These are phyloP conservation scores for Naganishia cerealis DNA, from an alignment of 1,284 basidiomycete genomes.

Conservation along the genomic window DNA sequence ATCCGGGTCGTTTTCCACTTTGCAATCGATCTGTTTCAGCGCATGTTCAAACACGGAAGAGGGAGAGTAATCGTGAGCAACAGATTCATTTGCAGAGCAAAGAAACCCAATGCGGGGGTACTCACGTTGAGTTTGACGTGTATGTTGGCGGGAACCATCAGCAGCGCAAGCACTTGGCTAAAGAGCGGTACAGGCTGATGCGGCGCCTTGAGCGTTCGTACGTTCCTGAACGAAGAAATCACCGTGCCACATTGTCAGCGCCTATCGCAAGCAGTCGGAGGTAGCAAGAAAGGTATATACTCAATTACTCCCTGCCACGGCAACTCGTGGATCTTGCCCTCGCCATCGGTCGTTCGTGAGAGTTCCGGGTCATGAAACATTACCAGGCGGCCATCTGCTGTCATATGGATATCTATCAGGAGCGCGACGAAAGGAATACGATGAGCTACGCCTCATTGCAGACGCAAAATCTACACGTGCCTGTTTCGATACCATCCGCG, in stretches of 20 bases:
- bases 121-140: slow-evolving; percentile 78
- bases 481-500: slow-evolving; percentile 90
- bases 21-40: slow-evolving; percentile 56
- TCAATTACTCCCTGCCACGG: slow-evolving; percentile 55
- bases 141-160: slow-evolving; percentile 64
- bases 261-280: not conserved
- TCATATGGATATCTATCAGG: slow-evolving; percentile 86
- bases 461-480: slow-evolving; percentile 43
- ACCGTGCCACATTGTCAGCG: not conserved
- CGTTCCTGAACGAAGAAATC: slow-evolving; percentile 56
- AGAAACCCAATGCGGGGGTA: slow-evolving; percentile 26
- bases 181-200: slow-evolving; percentile 85
- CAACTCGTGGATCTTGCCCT: slow-evolving; percentile 58
- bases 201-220: slow-evolving; percentile 77
- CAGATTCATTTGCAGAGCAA: slow-evolving; percentile 32
- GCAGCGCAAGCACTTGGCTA: slow-evolving; percentile 71
- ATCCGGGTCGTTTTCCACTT: slow-evolving; percentile 86
- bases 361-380: slow-evolving; percentile 90
- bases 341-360: slow-evolving; percentile 60
- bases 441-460: not conserved
- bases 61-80: slow-evolving; percentile 37
- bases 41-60: not conserved
- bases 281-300: slow-evolving; percentile 37
- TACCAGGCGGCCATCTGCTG: slow-evolving; percentile 80
- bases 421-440: not conserved